Evolutionary conservation across 129 eudicot species (phyloP), one percentile per base, ranked within the genome.

Genomic region (Saposhnikovia divaricata): DNA sequence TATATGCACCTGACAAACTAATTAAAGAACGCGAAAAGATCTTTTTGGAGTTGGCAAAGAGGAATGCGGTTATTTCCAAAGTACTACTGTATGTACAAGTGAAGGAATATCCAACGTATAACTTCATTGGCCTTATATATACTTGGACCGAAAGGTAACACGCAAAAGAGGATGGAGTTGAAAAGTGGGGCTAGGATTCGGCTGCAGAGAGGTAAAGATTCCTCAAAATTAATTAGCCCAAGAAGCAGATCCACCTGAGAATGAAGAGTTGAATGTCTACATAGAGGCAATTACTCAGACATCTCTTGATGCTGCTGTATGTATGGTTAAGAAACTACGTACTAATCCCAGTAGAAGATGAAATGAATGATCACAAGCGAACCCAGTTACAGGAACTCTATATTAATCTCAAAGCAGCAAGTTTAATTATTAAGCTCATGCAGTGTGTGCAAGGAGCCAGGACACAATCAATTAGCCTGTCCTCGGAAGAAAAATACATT

Each of bases 371-470:
- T 40, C 87, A 81, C 80, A 81, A 84, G 53, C 51, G 57, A 81
- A 84, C 87, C 23, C 87, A 84, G 72, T 34, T 84, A 78, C 46
- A 47, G 21, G 84, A 80, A 69, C 82, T 81, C 50, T 84, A 71
- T 27, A n/a, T n/a, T n/a, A 80, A 59, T 72, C 71, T 80, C 75
- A 80, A 55, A 45, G 73, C 27, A 19, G 51, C 51, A 14, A 72
- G 5, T 59, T 79, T 55, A n/a, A n/a, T n/a, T n/a, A 28, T 9
- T 34, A n/a, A 63, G 65, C 59, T 19, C 44, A 6, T 81, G 87
- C 69, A 63, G 42, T 27, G 13, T 59, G 46, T 80, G 87, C 82
- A 81, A 65, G 73, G 87, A 77, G 80, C 9, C 51, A 10, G 87
- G 84, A 21, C 87, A 84, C 51, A 53, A 25, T 77, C 16, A 63